Evolutionary conservation across 495 filamentous ascomycete genomes (phyloP), one percentile per base, ranked within the genome.

Genomic region (Xylaria grammica): DNA sequence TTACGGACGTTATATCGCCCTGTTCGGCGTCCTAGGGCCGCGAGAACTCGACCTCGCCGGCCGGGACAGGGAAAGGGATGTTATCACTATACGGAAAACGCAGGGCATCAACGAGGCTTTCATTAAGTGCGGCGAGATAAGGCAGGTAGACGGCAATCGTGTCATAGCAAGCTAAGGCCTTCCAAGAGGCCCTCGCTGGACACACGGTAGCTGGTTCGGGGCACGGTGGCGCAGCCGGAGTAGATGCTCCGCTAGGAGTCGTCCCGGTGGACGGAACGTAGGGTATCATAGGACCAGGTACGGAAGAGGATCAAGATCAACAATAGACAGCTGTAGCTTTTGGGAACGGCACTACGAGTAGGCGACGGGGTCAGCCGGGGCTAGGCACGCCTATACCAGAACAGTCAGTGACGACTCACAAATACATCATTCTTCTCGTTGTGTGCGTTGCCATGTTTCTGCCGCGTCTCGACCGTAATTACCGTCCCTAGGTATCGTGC

Each of bases 261-360:
- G 22, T 11, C n/a, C 7, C 40, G 45, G 29, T 15, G 9, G 24
- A 61, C 19, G 32, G 38, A n/a, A 15, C 20, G 58, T 1, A 51
- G 58, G 13, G 46, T 62, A 20, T 29, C 3, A 30, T 27, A 45
- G 22, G 48, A 53, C 24, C 34, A 32, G 9, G 60, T 19, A 11
- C 42, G 17, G 27, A 62, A 45, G 13, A 51, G 32, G 58, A 61
- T 61, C 24, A 52, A 40, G 15, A 62, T 19, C 15, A 48, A 62
- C n/a, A 45, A 1, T 53, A 53, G 60, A 32, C 48, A 53, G 10
- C 30, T 42, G 22, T 62, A 62, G 11, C 9, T 19, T 45, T 45
- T n/a, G 40, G 40, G 44, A 60, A 22, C 24, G 27, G 6, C 22
- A 50, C 57, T 50, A 22, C 19, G 53, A 34, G 32, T 30, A 3